Percentiles rank a stretch among this genome's conserved stretches.
phyloP scores from a whole-genome alignment of 163 green algal species.

The Prototheca stagnorum region DNA sequence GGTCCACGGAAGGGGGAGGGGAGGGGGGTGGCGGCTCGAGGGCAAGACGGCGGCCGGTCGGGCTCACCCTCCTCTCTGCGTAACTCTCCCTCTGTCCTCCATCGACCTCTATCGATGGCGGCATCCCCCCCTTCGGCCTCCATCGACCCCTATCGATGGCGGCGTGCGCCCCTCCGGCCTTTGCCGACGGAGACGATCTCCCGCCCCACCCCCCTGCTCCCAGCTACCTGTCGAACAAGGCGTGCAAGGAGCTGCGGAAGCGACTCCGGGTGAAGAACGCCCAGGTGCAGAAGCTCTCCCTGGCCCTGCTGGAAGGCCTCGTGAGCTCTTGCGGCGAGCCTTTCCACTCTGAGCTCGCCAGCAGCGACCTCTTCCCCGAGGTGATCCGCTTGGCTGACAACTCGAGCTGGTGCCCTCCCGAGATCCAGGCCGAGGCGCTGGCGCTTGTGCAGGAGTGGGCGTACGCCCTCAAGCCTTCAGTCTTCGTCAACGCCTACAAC shows the following conservation, averaged over 20 bases:
- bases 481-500: constrained; percentile 7
- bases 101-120: too few relatives aligned
- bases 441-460: constrained; percentile 17
- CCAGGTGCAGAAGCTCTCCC: constrained; percentile 4
- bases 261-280: constrained; percentile 2
- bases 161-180: too few relatives aligned
- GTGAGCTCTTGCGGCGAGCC: constrained; percentile 10
- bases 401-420: constrained; percentile 3
- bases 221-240: constrained; percentile 10
- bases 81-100: too few relatives aligned
- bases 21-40: too few relatives aligned
- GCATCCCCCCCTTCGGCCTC: too few relatives aligned
- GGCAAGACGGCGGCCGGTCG: too few relatives aligned
- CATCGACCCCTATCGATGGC: too few relatives aligned
- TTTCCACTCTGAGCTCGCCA: constrained; percentile 15
- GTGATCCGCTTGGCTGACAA: constrained; percentile 6
- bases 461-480: constrained; percentile 2
- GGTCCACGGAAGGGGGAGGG: too few relatives aligned
- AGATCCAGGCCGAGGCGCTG: constrained; percentile 9
- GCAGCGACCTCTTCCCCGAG: constrained; percentile 9
- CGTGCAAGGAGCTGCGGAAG: constrained; percentile 9
- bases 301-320: constrained; percentile 8
- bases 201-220: not conserved
- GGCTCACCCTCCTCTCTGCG: too few relatives aligned
- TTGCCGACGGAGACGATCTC: not conserved